Conservation (phyloP, 192 early-diverging fungal species). For the Coemansia javaensis region DNA sequence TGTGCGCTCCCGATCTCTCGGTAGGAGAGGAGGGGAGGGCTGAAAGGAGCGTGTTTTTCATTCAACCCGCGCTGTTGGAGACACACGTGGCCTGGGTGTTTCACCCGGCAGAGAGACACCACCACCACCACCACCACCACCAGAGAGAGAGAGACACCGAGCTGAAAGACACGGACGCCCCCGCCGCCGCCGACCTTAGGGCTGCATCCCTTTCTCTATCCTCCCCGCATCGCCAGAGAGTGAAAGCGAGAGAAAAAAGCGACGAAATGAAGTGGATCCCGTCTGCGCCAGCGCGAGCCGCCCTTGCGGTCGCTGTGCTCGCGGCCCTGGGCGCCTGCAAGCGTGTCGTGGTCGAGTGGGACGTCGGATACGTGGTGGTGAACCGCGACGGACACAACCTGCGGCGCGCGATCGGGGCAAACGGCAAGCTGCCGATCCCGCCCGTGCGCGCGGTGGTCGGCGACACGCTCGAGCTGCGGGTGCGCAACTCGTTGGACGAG, state of each 20-base stretch:
- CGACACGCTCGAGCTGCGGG: conserved; percentile 26
- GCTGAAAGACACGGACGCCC: too few species aligned
- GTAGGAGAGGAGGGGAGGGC: too few species aligned
- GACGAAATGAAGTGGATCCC: conserved; percentile 54
- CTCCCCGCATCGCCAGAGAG: too few species aligned
- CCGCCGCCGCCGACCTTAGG: too few species aligned
- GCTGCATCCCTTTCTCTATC: too few species aligned
- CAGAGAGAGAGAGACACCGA: too few species aligned
- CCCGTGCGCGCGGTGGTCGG: conserved; percentile 6
- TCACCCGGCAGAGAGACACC: too few species aligned
- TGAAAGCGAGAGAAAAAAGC: background rate
- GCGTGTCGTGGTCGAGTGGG: conserved; percentile 52
- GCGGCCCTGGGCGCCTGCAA: background rate
- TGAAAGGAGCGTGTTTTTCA: too few species aligned
- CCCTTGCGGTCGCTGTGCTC: background rate
- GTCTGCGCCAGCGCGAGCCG: conserved; percentile 40
- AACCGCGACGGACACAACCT: conserved; percentile 59
- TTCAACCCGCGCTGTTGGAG: too few species aligned
- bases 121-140: too few species aligned
- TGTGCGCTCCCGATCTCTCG: too few species aligned
- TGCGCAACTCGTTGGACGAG: conserved; percentile 53
- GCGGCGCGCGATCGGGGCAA: conserved; percentile 62
- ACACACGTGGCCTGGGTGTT: too few species aligned
- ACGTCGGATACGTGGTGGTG: conserved; percentile 59
- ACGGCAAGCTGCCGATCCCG: conserved; percentile 57